Evolutionary conservation across 305 asterid genomes (phyloP).

Genomic region (Rubia peregrina): DNA sequence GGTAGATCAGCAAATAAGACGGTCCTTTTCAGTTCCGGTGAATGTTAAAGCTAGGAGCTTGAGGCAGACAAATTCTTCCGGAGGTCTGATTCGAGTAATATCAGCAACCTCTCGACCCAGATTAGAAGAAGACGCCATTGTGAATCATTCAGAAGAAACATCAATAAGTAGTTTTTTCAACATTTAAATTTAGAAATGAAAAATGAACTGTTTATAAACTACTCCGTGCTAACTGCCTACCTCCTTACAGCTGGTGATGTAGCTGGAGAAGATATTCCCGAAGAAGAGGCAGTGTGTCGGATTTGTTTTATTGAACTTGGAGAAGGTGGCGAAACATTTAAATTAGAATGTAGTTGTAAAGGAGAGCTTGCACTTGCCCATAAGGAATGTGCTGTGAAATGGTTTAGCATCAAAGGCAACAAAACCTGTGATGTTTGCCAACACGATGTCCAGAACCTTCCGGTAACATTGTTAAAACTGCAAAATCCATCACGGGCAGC

Average conservation of each 20-base stretch:
- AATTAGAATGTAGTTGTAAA: conserved; percentile 96
- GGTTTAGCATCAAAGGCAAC: conserved; percentile 96
- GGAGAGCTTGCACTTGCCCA: conserved; percentile 98
- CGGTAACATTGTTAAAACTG: conserved; percentile 70
- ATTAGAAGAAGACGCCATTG: conserved; percentile 37
- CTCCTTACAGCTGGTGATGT: conserved; percentile 36
- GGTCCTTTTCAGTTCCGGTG: conserved; percentile 84
- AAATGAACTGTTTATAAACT: conserved; percentile 8
- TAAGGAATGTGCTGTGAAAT: conserved; percentile 81
- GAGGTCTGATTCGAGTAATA: conserved; percentile 78
- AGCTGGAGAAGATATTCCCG: conserved; percentile 86
- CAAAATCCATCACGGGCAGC: conserved; percentile 54
- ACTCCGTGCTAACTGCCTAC: background rate
- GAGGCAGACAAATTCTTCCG: conserved; percentile 61
- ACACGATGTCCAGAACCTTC: conserved; percentile 84
- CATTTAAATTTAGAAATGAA: background rate
- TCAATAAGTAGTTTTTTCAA: conserved; percentile 40
- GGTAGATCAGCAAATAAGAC: conserved; percentile 48
- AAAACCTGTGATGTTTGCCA: conserved; percentile 85
- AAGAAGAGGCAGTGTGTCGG: conserved; percentile 97
- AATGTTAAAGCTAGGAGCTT: conserved; percentile 61
- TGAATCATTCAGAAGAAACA: conserved; percentile 37
- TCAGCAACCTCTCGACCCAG: conserved; percentile 42
- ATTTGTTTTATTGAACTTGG: conserved; percentile 87
- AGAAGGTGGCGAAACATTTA: conserved; percentile 89